Evolutionary conservation across 176 grass and related monocot species (phyloP), one percentile per base, ranked within the genome.

Genomic region (Oryza meyeriana): DNA sequence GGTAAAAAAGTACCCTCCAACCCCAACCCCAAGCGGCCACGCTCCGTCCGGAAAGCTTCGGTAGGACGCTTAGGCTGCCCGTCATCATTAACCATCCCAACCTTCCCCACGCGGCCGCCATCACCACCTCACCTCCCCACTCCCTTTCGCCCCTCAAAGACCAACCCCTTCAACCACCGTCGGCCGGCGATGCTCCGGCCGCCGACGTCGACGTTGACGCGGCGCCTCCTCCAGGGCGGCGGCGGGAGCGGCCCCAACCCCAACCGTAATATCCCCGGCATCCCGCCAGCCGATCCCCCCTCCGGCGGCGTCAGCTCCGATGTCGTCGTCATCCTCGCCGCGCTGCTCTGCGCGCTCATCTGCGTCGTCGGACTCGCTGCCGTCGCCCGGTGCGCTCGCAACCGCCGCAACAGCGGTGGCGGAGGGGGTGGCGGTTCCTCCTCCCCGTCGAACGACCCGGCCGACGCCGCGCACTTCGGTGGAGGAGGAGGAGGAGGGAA

Each of bases 331-430:
- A 88, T 91, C 86, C 90, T 91, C 77, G 90, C 90, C 3, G 78
- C 90, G 12, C 85, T 91, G 4, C 90, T 91, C 73, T 91, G 86
- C 86, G 86, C 90, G 30, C 86, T 91, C 82, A 82, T 91, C 86
- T 91, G 90, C 83, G 79, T 88, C 69, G 52, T 92, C 38, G 90
- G 90, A 39, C 90, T 92, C 74, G 83, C 74, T 69, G 86, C 83
- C 66, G 90, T 83, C 78, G 86, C 79, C 0, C 86, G 90, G 31
- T 88, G 90, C 83, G 82, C 86, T 31, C 86, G 90, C 25, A 64
- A 63, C 61, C 72, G 86, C 3, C 90, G 90, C 62, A 74, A 71
- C 85, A 16, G 39, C 25, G 27, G 38, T 38, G 55, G n/a, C 18
- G 84, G 20, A 8, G 14, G 29, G 5, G 67, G 20, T 22, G 10